Percentiles rank a stretch among this genome's conserved stretches.
Conservation (phyloP, 2,329 filamentous ascomycete species). For the Cladosporium sp. region DNA sequence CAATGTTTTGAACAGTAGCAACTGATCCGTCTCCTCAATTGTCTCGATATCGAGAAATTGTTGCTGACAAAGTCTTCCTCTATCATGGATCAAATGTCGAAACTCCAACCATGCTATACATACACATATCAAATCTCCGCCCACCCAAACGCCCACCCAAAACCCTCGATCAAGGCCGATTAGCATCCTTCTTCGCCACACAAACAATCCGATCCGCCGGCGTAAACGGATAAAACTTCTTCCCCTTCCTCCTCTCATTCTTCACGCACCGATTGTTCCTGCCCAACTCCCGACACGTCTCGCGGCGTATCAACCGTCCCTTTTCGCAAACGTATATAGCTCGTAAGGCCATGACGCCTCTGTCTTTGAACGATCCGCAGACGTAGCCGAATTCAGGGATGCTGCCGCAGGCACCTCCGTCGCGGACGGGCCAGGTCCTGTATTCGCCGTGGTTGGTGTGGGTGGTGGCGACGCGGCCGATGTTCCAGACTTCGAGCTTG, state of each 20-base stretch:
- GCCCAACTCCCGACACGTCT: neutral
- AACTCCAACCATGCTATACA: neutral
- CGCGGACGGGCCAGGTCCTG: neutral
- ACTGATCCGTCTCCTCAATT: neutral
- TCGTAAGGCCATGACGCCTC: neutral
- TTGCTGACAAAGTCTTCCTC: neutral
- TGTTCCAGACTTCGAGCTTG: neutral
- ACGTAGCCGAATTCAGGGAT: neutral
- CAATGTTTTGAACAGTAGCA: neutral
- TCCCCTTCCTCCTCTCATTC: neutral
- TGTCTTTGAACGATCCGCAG: neutral
- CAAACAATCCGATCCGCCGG: neutral
- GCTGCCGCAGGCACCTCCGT: neutral
- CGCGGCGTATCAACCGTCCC: neutral
- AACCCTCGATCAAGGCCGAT: no score
- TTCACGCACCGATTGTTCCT: conserved; percentile 1
- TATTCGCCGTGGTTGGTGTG: neutral
- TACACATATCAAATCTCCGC: no score
- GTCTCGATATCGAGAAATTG: neutral
- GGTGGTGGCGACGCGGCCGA: conserved; percentile 3
- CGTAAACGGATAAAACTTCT: neutral
- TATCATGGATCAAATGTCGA: neutral
- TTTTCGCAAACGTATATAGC: neutral
- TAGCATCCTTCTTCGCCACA: neutral
- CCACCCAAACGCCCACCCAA: neutral